These are phyloP conservation scores for Phialophora chinensis DNA, from an alignment of 2,329 filamentous ascomycete species.

Conservation along the genomic window DNA sequence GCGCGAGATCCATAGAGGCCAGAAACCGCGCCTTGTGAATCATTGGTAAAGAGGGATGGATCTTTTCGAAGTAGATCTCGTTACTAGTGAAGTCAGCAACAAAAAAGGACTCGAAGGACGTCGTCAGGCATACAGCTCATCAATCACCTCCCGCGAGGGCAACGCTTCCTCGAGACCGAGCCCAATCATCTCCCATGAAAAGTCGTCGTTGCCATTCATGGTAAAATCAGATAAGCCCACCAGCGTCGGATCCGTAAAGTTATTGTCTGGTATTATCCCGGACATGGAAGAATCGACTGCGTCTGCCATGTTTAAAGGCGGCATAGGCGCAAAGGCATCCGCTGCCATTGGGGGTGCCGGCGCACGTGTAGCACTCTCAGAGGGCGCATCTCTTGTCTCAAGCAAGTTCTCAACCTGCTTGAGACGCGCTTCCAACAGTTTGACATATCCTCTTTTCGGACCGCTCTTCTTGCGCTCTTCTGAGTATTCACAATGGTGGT, in stretches of 20 bases:
- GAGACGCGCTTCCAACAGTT: slow-evolving; percentile 87
- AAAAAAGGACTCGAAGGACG: background rate
- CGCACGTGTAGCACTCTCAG: slow-evolving; percentile 4
- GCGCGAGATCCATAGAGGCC: slow-evolving; percentile 87
- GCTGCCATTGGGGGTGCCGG: slow-evolving; percentile 9
- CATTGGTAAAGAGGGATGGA: slow-evolving; percentile 84
- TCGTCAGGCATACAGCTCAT: slow-evolving; percentile 70
- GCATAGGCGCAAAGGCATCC: slow-evolving; percentile 23
- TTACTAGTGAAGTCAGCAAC: slow-evolving; percentile 59
- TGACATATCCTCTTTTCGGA: slow-evolving; percentile 92
- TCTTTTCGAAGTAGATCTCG: slow-evolving; percentile 86
- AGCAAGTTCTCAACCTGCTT: slow-evolving; percentile 40
- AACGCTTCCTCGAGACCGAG: slow-evolving; percentile 82
- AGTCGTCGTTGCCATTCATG: slow-evolving; percentile 48
- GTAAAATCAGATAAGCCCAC: slow-evolving; percentile 36
- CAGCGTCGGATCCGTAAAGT: slow-evolving; percentile 33
- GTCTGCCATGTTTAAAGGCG: slow-evolving; percentile 23
- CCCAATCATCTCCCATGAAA: slow-evolving; percentile 85
- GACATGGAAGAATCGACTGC: slow-evolving; percentile 28
- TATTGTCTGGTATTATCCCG: slow-evolving; percentile 23
- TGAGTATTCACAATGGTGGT: slow-evolving; percentile 87
- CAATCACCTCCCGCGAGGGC: slow-evolving; percentile 78
- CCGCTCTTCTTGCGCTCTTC: slow-evolving; percentile 93
- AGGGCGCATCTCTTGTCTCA: slow-evolving; percentile 32
- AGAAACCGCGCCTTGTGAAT: slow-evolving; percentile 88